Conservation (phyloP, 768 basidiomycete species). For the Hericium erinaceus region DNA sequence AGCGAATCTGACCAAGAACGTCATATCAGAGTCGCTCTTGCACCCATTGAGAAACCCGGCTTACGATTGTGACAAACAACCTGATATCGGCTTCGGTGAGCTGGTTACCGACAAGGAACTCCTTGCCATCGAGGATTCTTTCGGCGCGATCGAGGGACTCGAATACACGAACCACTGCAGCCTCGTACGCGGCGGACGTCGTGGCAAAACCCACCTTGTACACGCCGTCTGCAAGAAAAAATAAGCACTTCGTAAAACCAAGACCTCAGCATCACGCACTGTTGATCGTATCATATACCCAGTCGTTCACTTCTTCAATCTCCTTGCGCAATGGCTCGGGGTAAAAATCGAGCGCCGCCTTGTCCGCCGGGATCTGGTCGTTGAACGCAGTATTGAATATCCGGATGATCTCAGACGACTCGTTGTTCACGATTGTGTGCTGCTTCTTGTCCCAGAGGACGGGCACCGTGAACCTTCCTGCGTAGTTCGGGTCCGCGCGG, state of each 20-base stretch:
- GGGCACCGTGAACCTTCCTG: constrained; percentile 80
- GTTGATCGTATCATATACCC: constrained; percentile 81
- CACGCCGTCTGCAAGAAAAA: constrained; percentile 54
- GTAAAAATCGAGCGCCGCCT: constrained; percentile 65
- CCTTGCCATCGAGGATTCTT: constrained; percentile 62
- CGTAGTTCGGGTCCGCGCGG: constrained; percentile 61
- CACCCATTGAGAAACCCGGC: constrained; percentile 17
- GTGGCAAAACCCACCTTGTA: constrained; percentile 88
- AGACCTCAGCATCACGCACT: constrained; percentile 35
- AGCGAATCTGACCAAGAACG: constrained; percentile 51
- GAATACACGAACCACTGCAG: constrained; percentile 66
- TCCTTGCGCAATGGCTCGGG: constrained; percentile 60
- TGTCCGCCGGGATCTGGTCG: constrained; percentile 53
- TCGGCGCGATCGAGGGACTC: constrained; percentile 76
- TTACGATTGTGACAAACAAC: constrained; percentile 87
- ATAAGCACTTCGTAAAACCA: background rate
- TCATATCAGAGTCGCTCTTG: background rate
- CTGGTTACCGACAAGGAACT: constrained; percentile 73
- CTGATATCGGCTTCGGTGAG: constrained; percentile 84
- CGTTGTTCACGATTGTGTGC: constrained; percentile 89
- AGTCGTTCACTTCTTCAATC: constrained; percentile 80
- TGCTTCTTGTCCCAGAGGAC: constrained; percentile 89
- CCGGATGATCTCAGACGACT: constrained; percentile 90
- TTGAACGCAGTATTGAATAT: constrained; percentile 87
- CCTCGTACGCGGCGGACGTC: constrained; percentile 71